Conservation (phyloP, 176 grass and related monocot genomes). For the Tillandsia fasciculata region DNA sequence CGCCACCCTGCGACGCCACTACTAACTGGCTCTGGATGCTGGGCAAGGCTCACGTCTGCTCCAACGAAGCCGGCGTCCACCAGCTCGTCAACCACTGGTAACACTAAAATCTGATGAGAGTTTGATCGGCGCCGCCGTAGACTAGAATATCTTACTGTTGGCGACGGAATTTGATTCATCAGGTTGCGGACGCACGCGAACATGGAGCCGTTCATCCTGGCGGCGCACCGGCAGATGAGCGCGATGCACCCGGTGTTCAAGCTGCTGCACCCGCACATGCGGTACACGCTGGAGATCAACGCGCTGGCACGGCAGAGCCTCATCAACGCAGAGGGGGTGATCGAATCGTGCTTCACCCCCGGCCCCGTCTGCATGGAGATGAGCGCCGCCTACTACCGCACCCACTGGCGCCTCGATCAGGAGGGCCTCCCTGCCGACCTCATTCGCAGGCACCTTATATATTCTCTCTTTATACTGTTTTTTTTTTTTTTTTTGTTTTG, state of each 20-base stretch:
- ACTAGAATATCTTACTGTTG: neutral
- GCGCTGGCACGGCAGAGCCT: conserved; percentile 89
- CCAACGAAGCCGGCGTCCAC: conserved; percentile 91
- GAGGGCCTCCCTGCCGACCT: conserved; percentile 85
- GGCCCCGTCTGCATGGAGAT: conserved; percentile 73
- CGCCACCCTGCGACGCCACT: conserved; percentile 72
- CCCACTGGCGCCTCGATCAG: conserved; percentile 71
- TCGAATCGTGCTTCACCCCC: conserved; percentile 89
- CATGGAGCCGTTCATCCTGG: conserved; percentile 98
- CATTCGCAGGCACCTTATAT: conserved; percentile 47
- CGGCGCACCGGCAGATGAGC: conserved; percentile 73
- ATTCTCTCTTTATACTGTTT: neutral
- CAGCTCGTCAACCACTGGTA: conserved; percentile 98
- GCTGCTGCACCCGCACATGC: conserved; percentile 83
- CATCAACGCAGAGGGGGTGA: conserved; percentile 86
- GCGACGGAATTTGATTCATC: conserved; percentile 1
- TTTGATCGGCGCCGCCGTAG: too few relatives aligned
- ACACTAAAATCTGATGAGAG: neutral
- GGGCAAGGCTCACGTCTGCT: conserved; percentile 85
- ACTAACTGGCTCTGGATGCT: conserved; percentile 98
- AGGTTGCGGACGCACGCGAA: conserved; percentile 88
- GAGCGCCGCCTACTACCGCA: conserved; percentile 56
- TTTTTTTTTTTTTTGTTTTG: too few relatives aligned
- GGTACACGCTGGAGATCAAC: conserved; percentile 95
- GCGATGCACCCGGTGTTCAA: conserved; percentile 93